Base-by-base conservation (phyloP, 129 eudicot genomes). In the Chrysanthemum seticuspe region DNA sequence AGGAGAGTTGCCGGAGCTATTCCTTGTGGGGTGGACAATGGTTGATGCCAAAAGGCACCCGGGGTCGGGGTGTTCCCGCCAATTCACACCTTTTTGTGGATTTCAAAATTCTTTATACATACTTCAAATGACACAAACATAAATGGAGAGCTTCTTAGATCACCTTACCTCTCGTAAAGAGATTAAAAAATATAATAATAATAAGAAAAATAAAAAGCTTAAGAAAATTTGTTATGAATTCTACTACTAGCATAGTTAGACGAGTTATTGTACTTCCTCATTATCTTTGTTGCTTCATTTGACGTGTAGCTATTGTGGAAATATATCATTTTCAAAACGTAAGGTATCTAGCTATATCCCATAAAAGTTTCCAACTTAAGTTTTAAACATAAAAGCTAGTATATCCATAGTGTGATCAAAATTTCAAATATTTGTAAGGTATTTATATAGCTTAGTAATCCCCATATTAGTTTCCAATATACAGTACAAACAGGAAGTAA, bases 321-420 rank as follows among this genome's bases (percentile, higher is more conserved):
- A 23, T 1, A 25, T 40, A 11, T 61, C 9, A 57, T 61, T 61
- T 12, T 10, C 29, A 61, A 61, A 13, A 61, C 14, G 40, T 23
- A 61, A 23, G 13, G 13, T 21, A 23, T 60, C 5, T 4, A 29
- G 34, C 34, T 59, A 27, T 27, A 61, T 25, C 12, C 21, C 72
- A 9, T 44, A 15, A 15, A 65, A 25, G 16, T 61, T 25, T n/a
- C 27, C 13, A 40, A 13, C 25, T 65, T 65, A 25, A 40, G 52
- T 40, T 47, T 18, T 19, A 19, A 44, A 45, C 80, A 87, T 51
- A 91, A 12, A 4, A 12, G 58, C 19, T 53, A 53, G 19, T 6
- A 53, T 53, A 53, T 8, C 58, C 58, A 15, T 12, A 53, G n/a
- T n/a, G 8, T 40, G 47, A 40, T 6, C 2, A 34, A 40, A 40